Base-by-base conservation (phyloP, 805 yeast genomes). In the Wickerhamomyces pijperi region DNA sequence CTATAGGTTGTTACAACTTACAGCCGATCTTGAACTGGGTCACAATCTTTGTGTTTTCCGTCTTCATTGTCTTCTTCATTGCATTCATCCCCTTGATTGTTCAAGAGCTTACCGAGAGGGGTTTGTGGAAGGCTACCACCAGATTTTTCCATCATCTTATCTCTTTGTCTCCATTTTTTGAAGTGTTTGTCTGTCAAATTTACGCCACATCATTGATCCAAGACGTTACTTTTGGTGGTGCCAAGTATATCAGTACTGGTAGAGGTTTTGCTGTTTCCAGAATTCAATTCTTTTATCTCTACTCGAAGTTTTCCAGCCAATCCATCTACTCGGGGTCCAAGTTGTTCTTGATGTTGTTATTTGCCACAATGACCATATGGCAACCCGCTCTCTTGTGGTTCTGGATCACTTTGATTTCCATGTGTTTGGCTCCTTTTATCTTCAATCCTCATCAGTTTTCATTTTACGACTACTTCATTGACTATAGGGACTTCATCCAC, bases 101-200 rank as follows among this genome's bases (percentile, higher is more conserved):
- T 6, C 97, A 90, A 53, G 97, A 90, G 54, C 53, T 86, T 34
- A 72, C 86, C 12, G 97, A 90, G 56, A 76, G 87, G 50, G 97
- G 97, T 0, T 47, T 79, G 13, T 68, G 82, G 74, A 79, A 80
- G 47, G 90, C 96, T 0, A 49, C 71, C 3, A 65, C 71, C 29
- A 68, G 97, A 46, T 72, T 88, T 37, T 55, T 72, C n/a, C 74
- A 72, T 56, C 97, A 90, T 52, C 67, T 90, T 41, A 55, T 74
- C 25, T 87, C 96, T 0, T 59, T 88, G 42, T 82, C 97, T 2
- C 97, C 97, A 2, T 61, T 88, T 39, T 90, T 90, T 61, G 97
- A 90, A 57, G 97, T 90, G 6, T 87, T 90, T 61, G 95, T 85
- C 8, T 86, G 97, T 57, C 96, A 88, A 59, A 81, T 88, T 8